phyloP scores from a whole-genome alignment of 2,329 filamentous ascomycete genomes.

The Hawksworthiomyces lignivorus region DNA sequence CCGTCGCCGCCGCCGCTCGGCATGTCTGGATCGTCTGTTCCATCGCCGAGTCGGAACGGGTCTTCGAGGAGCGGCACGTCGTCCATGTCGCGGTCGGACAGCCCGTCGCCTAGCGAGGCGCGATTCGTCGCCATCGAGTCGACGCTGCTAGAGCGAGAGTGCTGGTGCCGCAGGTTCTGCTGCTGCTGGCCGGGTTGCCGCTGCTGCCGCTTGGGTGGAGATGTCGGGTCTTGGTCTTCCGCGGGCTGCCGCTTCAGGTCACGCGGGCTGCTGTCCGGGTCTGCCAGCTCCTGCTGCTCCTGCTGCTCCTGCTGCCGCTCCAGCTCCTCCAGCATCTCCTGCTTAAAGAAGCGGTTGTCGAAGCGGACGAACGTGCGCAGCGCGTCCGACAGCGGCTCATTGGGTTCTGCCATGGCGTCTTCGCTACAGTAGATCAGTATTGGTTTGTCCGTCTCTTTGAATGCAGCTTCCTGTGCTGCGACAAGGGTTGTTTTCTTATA shows the following conservation, averaged over 20 bases:
- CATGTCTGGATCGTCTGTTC: no score
- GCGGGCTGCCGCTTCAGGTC: conserved; percentile 20
- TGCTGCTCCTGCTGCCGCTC: neutral
- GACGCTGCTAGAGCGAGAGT: conserved; percentile 35
- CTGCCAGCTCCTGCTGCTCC: neutral
- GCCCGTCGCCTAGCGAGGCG: conserved; percentile 29
- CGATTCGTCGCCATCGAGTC: conserved; percentile 41
- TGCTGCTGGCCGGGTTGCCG: no score
- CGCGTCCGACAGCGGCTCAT: conserved; percentile 18
- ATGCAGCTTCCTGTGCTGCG: conserved; percentile 16
- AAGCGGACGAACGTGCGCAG: conserved; percentile 26
- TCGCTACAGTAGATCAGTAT: conserved; percentile 25
- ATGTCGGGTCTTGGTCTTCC: conserved; percentile 18
- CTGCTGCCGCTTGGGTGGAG: conserved; percentile 39
- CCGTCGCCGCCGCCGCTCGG: no score
- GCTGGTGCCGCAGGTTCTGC: no score
- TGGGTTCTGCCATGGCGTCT: conserved; percentile 19
- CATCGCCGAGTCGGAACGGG: no score
- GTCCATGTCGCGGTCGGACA: conserved; percentile 25
- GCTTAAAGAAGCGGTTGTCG: conserved; percentile 28
- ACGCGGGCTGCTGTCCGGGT: conserved; percentile 16
- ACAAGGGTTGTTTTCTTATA: conserved; percentile 16
- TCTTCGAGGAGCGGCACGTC: conserved; percentile 10
- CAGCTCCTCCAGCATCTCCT: conserved; percentile 22
- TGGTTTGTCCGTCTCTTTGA: conserved; percentile 13